These are phyloP conservation scores for Blastobotrys aristatus DNA, from an alignment of 1,139 yeast species.

Conservation along the genomic window DNA sequence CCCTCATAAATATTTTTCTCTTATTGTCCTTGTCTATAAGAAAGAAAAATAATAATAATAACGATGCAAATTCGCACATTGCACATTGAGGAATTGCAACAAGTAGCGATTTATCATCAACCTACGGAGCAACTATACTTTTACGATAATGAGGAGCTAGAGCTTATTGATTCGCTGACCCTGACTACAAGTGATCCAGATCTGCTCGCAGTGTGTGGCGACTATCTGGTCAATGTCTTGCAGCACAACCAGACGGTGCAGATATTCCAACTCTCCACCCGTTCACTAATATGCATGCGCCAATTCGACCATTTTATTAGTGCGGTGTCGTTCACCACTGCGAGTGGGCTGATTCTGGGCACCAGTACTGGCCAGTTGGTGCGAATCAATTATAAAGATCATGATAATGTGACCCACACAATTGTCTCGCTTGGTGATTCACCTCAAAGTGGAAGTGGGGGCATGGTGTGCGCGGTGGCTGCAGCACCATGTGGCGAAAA, in stretches of 20 bases:
- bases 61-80: background rate
- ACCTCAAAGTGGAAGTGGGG: background rate
- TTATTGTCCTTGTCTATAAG: background rate
- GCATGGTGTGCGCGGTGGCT: background rate
- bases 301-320: background rate
- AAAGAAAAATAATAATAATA: background rate
- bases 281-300: background rate
- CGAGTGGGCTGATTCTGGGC: conserved; percentile 1
- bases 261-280: conserved; percentile 5
- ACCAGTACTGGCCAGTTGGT: conserved; percentile 3
- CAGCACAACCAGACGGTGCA: conserved; percentile 1
- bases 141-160: conserved; percentile 8
- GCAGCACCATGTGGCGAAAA: conserved; percentile 12
- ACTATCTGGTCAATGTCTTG: conserved; percentile 1
- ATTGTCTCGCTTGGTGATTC: background rate
- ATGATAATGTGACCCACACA: background rate
- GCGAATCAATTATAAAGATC: background rate
- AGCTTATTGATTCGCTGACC: conserved; percentile 4
- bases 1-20: no score
- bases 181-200: conserved; percentile 3
- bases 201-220: conserved; percentile 2
- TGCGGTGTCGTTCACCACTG: background rate
- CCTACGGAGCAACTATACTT: conserved; percentile 7
- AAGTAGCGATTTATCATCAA: conserved; percentile 9
- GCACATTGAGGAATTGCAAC: conserved; percentile 4